A percentile compares a stretch with the other conserved stretches of the same genome.
Evolutionary conservation across 2,329 filamentous ascomycete genomes (phyloP).

Genomic region (Colletotrichum salicis): DNA sequence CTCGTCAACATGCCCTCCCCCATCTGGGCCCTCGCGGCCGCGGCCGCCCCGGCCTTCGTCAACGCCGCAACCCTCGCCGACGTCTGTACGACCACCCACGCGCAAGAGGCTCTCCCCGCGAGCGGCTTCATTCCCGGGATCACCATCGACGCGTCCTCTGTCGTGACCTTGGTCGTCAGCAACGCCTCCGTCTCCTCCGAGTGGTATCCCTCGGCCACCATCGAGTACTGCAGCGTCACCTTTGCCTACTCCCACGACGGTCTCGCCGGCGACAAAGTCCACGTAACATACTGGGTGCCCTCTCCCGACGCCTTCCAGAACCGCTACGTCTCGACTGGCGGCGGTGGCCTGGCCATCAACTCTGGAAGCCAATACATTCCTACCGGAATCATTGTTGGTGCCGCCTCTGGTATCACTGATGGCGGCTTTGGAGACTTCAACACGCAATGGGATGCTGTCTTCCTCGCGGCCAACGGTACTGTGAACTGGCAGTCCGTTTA

Average conservation of each 20-base stretch:
- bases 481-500: slow-evolving; percentile 29
- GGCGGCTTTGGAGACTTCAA: slow-evolving; percentile 61
- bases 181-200: slow-evolving; percentile 44
- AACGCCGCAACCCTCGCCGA: slow-evolving; percentile 37
- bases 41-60: slow-evolving; percentile 19
- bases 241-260: slow-evolving; percentile 57
- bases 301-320: slow-evolving; percentile 54
- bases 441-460: slow-evolving; percentile 48
- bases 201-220: slow-evolving; percentile 44
- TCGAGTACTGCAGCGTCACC: slow-evolving; percentile 58
- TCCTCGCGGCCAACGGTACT: slow-evolving; percentile 47
- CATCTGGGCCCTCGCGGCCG: not conserved
- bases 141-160: slow-evolving; percentile 42
- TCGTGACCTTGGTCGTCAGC: slow-evolving; percentile 44
- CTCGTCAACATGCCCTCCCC: not conserved
- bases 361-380: slow-evolving; percentile 45
- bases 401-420: slow-evolving; percentile 59
- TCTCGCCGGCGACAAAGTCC: slow-evolving; percentile 44
- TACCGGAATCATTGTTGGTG: slow-evolving; percentile 57
- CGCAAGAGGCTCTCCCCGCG: slow-evolving; percentile 38
- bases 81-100: slow-evolving; percentile 38
- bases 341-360: slow-evolving; percentile 58
- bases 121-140: slow-evolving; percentile 41
- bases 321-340: slow-evolving; percentile 57
- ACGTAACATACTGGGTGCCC: slow-evolving; percentile 54